phyloP scores from a whole-genome alignment of 441 rosid species.

The Eruca vesicaria region DNA sequence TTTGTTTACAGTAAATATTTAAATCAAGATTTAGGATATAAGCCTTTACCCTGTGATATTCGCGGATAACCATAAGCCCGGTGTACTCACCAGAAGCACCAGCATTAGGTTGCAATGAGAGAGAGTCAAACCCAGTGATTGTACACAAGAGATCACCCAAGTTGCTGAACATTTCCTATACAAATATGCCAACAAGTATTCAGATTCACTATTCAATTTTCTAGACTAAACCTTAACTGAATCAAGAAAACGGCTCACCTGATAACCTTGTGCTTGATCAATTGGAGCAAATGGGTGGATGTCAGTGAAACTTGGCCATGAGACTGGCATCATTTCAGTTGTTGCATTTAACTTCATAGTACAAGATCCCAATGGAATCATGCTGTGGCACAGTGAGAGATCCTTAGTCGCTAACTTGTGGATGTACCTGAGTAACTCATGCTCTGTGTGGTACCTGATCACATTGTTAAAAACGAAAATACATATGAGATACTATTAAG shows the following conservation, averaged over 20 bases:
- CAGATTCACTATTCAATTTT: conserved; percentile 23
- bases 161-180: conserved; percentile 86
- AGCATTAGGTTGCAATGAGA: conserved; percentile 99
- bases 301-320: conserved; percentile 85
- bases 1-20: background rate
- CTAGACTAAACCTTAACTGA: conserved; percentile 14
- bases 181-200: conserved; percentile 21
- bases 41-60: conserved; percentile 74
- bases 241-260: conserved; percentile 45
- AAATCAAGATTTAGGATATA: background rate
- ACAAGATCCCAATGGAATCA: conserved; percentile 98
- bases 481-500: conserved; percentile 30
- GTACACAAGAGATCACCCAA: conserved; percentile 82
- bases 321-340: conserved; percentile 93
- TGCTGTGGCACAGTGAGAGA: conserved; percentile 96
- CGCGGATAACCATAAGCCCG: conserved; percentile 98
- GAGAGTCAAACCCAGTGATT: conserved; percentile 92
- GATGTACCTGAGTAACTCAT: conserved; percentile 85
- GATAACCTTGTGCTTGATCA: conserved; percentile 93
- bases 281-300: conserved; percentile 89
- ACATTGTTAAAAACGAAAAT: conserved; percentile 9
- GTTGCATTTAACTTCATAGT: conserved; percentile 98
- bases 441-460: conserved; percentile 87
- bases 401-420: conserved; percentile 80
- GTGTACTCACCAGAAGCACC: conserved; percentile 99